Evolutionary conservation across 208 protist species (phyloP), one percentile per base, ranked within the genome.

Genomic region (Vickermania spadyakhi): DNA sequence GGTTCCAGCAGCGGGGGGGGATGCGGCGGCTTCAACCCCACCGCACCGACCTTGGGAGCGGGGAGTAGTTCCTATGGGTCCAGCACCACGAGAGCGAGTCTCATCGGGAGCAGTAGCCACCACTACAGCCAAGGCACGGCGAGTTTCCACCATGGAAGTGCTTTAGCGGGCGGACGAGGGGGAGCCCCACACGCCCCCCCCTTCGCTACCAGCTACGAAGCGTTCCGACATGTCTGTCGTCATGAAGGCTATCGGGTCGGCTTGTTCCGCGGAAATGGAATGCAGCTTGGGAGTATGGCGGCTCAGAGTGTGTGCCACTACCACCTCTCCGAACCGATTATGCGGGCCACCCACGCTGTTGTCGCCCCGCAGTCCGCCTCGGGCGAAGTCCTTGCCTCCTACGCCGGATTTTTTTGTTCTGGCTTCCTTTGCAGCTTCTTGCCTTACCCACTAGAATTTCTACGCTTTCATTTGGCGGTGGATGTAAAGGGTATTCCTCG

Each of bases 201-300:
- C 23, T 85, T 89, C 62, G 60, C 68, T n/a, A 81, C 64, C 2
- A 66, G 83, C 3, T 77, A 72, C 74, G 71, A 68, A 5, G 88
- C 81, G 30, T 60, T 72, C 21, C 70, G 75, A 0, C 80, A 90
- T 60, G 36, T 94, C 26, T 60, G 41, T 22, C 50, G 70, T 29
- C 50, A 79, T 30, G 83, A 93, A 59, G 86, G 86, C 2, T 45
- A 45, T 14, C 58, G 58, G 14, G 58, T 52, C 53, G 76, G 78
- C 63, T 91, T 93, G 42, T 91, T 79, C 79, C 82, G 86, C 28
- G 86, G 86, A 26, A 93, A 93, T 62, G 29, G 85, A 4, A 79
- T 93, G 42, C 82, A 93, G 55, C 77, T 91, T 5, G 68, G 77
- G 25, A 81, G 81, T 1, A 26, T 26, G 11, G n/a, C n/a, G n/a